Evolutionary conservation across 768 basidiomycete genomes (phyloP).

Genomic region (Pleurotus ostreatus): DNA sequence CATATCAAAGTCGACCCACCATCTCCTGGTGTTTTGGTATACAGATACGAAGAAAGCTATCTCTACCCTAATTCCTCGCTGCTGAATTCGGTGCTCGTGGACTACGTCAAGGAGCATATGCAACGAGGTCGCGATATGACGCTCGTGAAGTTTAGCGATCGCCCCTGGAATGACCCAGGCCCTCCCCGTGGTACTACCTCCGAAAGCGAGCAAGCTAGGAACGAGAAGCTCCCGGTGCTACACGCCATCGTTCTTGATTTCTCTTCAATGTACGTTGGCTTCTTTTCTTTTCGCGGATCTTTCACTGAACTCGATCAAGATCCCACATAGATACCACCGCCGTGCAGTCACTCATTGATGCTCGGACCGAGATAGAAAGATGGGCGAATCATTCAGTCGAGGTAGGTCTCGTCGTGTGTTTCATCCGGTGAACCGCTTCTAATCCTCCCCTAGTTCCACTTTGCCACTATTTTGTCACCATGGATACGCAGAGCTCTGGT

Average conservation of each 20-base stretch:
- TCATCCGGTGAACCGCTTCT: background rate
- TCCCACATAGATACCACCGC: conserved; percentile 91
- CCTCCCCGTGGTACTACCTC: conserved; percentile 44
- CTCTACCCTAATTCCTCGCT: conserved; percentile 77
- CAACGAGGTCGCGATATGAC: conserved; percentile 73
- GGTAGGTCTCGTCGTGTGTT: conserved; percentile 29
- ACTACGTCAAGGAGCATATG: conserved; percentile 75
- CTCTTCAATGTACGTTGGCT: conserved; percentile 59
- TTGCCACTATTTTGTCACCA: conserved; percentile 85
- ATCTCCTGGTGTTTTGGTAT: conserved; percentile 83
- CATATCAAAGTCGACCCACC: conserved; percentile 73
- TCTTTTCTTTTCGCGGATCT: background rate
- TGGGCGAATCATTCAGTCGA: conserved; percentile 79
- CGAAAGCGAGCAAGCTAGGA: conserved; percentile 40
- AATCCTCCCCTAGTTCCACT: conserved; percentile 72
- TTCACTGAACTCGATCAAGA: conserved; percentile 28
- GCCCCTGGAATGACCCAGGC: conserved; percentile 94
- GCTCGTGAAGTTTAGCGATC: conserved; percentile 60
- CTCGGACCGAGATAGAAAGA: conserved; percentile 81
- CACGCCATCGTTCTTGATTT: conserved; percentile 92
- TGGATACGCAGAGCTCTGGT: conserved; percentile 90
- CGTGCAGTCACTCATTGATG: conserved; percentile 87
- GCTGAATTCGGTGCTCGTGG: conserved; percentile 70
- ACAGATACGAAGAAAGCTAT: conserved; percentile 88
- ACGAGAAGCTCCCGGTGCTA: conserved; percentile 59